Base-by-base conservation (phyloP, 2,329 filamentous ascomycete species). In the Trichoderma oligosporum region DNA sequence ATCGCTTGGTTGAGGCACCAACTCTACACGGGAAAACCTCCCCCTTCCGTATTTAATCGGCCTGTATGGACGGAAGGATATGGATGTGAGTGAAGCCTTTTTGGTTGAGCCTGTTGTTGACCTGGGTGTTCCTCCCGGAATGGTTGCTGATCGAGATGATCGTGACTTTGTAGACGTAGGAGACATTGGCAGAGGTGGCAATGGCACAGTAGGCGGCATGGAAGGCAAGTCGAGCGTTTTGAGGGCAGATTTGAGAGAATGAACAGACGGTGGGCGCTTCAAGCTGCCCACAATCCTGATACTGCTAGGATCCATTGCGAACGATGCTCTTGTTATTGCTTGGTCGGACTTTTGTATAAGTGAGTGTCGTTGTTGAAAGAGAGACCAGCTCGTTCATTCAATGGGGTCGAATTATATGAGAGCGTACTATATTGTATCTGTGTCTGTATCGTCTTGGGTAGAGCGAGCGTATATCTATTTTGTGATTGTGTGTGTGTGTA, bases 1-100 rank as follows among this genome's bases (percentile, higher is more conserved):
- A 56, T 82, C 77, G 53, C 78, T 83, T 0, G 81, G 81, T 65
- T 81, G 81, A 3, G 82, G 81, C 8, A 79, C 74, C 44, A 82
- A 67, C 66, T 81, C 79, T 5, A 77, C 67, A 12, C 67, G 64
- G 2, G 73, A 67, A 56, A 74, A 63, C 54, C 72, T 77, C 0
- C 78, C 78, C 22, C 63, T 72, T 7, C 73, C 78, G 58, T 79
- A 79, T 65, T 80, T 81, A 63, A 79, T 74, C 12, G 69, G 67
- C 48, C 72, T 69, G 45, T 65, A 60, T 14, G 60, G 55, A 14
- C 53, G 57, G 4, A 35, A 38, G 14, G 61, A 56, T 22, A 64
- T 49, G 1, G 63, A 61, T 1, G 54, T 58, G 2, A 61, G 27
- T 1, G 63, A 65, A 1, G 42, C 22, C 20, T 57, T 62, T 11